A percentile compares a stretch with the other conserved stretches of the same genome.
Conservation (phyloP, 1,284 basidiomycete genomes). For the Cutaneotrichosporon sp. region DNA sequence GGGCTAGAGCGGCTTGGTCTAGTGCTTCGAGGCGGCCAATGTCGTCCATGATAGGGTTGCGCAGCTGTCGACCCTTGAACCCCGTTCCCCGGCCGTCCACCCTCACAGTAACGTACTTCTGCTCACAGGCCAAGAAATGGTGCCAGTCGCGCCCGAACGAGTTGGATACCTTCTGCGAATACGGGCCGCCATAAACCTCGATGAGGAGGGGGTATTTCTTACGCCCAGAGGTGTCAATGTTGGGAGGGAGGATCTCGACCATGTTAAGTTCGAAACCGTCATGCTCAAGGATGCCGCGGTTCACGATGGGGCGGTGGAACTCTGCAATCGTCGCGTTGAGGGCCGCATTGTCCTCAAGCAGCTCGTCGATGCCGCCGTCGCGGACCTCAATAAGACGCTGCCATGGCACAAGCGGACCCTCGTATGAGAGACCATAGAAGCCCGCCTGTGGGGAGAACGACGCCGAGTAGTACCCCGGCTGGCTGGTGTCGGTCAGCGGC, state of each 20-base stretch:
- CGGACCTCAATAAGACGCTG: slow-evolving; percentile 71
- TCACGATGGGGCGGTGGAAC: slow-evolving; percentile 71
- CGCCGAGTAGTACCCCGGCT: slow-evolving; percentile 64
- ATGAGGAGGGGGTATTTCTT: slow-evolving; percentile 93
- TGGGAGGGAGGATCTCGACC: slow-evolving; percentile 82
- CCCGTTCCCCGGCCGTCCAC: slow-evolving; percentile 96
- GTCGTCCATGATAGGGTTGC: slow-evolving; percentile 79
- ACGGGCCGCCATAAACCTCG: slow-evolving; percentile 88
- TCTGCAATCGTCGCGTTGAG: slow-evolving; percentile 68
- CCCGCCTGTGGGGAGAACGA: slow-evolving; percentile 78
- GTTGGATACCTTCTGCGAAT: slow-evolving; percentile 71
- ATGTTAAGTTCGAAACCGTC: slow-evolving; percentile 84
- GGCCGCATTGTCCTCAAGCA: slow-evolving; percentile 69
- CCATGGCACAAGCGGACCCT: slow-evolving; percentile 82
- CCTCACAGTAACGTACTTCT: slow-evolving; percentile 80
- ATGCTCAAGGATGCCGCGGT: slow-evolving; percentile 68
- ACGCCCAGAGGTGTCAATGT: slow-evolving; percentile 85
- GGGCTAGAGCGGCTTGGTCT: slow-evolving; percentile 82
- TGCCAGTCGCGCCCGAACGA: slow-evolving; percentile 76
- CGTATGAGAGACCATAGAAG: slow-evolving; percentile 77
- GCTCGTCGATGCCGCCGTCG: slow-evolving; percentile 53
- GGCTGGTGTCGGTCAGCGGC: slow-evolving; percentile 66
- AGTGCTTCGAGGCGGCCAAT: slow-evolving; percentile 80
- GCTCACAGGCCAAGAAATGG: slow-evolving; percentile 74
- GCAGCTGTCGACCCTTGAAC: slow-evolving; percentile 74